Conservation (phyloP, 1,284 basidiomycete species). For the Bondarzewia mesenterica region DNA sequence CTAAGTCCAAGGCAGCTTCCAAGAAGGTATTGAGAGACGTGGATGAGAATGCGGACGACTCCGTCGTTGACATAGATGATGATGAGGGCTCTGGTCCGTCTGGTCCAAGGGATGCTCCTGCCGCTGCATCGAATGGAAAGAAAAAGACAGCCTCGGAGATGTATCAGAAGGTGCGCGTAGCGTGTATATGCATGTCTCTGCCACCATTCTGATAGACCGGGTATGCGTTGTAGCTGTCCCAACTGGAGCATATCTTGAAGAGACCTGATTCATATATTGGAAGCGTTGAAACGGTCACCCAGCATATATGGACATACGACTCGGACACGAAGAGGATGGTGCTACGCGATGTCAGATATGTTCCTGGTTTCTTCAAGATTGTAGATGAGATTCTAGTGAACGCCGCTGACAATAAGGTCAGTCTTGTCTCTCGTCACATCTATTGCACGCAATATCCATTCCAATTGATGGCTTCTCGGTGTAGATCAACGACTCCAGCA, state of each 20-base stretch:
- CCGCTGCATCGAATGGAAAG: conserved; percentile 34
- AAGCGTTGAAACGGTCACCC: conserved; percentile 80
- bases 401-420: conserved; percentile 97
- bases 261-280: conserved; percentile 99
- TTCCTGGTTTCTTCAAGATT: conserved; percentile 99
- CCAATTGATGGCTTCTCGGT: neutral
- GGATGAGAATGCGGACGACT: conserved; percentile 33
- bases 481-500: conserved; percentile 82
- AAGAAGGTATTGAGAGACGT: conserved; percentile 53
- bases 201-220: neutral
- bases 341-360: conserved; percentile 79
- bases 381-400: conserved; percentile 99
- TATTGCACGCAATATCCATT: neutral
- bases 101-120: conserved; percentile 22
- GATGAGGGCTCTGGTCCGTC: conserved; percentile 32
- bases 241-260: conserved; percentile 94
- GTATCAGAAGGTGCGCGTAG: conserved; percentile 73
- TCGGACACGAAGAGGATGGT: conserved; percentile 74
- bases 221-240: conserved; percentile 64
- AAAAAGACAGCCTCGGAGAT: conserved; percentile 89
- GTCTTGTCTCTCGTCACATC: conserved; percentile 6
- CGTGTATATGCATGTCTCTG: conserved; percentile 2
- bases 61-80: conserved; percentile 25
- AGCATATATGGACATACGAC: conserved; percentile 90
- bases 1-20: conserved; percentile 34